Evolutionary conservation across 108 stramenopile genomes (phyloP).

Genomic region (Nitzschia inconspicua): DNA sequence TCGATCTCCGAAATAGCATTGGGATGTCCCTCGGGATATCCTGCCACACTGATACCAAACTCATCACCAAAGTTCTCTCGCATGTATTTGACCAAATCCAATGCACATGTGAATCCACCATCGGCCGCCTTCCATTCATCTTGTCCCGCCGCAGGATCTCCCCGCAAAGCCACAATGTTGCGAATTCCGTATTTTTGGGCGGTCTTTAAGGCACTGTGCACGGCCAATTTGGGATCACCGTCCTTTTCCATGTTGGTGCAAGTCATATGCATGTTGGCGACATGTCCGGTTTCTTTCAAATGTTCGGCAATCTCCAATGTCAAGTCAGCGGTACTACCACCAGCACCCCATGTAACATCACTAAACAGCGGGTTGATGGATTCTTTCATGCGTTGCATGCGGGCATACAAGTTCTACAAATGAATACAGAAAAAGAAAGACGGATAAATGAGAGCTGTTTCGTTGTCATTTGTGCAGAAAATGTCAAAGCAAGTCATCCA

Average conservation of each 20-base stretch:
- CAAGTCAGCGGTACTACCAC: constrained; percentile 96
- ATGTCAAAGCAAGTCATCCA: no score
- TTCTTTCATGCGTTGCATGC: constrained; percentile 90
- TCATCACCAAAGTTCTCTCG: constrained; percentile 84
- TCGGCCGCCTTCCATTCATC: constrained; percentile 95
- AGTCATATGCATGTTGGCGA: constrained; percentile 98
- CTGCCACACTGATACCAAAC: constrained; percentile 95
- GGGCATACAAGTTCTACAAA: constrained; percentile 87
- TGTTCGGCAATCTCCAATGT: constrained; percentile 88
- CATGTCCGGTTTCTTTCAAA: constrained; percentile 83
- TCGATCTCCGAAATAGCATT: constrained; percentile 85
- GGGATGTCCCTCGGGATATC: constrained; percentile 99
- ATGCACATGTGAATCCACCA: constrained; percentile 95
- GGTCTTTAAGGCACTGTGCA: constrained; percentile 81
- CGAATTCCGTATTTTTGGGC: constrained; percentile 86
- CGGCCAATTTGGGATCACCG: constrained; percentile 74
- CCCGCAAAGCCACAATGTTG: constrained; percentile 98
- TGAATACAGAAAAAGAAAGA: not conserved
- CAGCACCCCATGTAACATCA: constrained; percentile 99
- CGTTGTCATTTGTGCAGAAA: no score
- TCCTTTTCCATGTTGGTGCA: constrained; percentile 98
- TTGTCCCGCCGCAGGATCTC: constrained; percentile 98
- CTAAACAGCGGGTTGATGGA: constrained; percentile 88
- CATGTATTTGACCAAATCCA: constrained; percentile 97
- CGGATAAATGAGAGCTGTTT: not conserved